Base-by-base conservation (phyloP, 225 moss, liverwort and hornwort genomes). In the Lunularia cruciata region DNA sequence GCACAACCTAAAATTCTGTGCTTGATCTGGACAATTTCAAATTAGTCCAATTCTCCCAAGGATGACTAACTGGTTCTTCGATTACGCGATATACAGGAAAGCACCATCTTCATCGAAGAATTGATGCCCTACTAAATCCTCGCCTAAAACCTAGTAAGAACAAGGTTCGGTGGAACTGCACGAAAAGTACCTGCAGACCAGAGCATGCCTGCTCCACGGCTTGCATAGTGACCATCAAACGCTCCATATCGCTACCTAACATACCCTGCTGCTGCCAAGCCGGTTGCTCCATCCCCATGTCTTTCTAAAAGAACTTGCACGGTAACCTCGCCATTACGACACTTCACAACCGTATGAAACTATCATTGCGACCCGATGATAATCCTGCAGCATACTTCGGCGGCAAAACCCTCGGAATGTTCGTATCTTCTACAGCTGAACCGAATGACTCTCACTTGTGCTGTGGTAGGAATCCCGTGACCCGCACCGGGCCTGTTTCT, bases 141-240 rank as follows among this genome's bases (percentile, higher is more conserved):
- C n/a, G 26, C 53, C 8, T 54, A 19, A 54, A 20, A 20, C 53
- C 53, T 54, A 20, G 53, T 18, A 54, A 54, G 8, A 5, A 54
- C 53, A 54, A 54, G 53, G 6, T 54, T 13, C 8, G 40, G 40
- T 40, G 13, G 34, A 67, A 16, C 30, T 51, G 22, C 31, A 7
- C 42, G 64, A 43, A 33, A 8, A 53, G 25, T 82, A 91, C 96
- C 96, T 86, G 92, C 61, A 98, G 83, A 47, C 85, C 88, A 57
- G 84, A 81, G 76, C 98, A 98, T 73, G 98, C 98, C 67, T 93
- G 98, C 73, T 98, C 93, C 22, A 98, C 89, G 63, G 88, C 91
- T 71, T 86, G 93, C 89, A 86, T 86, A 47, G 89, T 84, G 40
- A 74, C 86, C 76, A 79, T 77, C 58, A 91, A 78, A 52, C 89